Percentiles rank a stretch among this genome's conserved stretches.
Conservation (phyloP, 2,329 filamentous ascomycete species). For the Chrysoporthe puriensis region DNA sequence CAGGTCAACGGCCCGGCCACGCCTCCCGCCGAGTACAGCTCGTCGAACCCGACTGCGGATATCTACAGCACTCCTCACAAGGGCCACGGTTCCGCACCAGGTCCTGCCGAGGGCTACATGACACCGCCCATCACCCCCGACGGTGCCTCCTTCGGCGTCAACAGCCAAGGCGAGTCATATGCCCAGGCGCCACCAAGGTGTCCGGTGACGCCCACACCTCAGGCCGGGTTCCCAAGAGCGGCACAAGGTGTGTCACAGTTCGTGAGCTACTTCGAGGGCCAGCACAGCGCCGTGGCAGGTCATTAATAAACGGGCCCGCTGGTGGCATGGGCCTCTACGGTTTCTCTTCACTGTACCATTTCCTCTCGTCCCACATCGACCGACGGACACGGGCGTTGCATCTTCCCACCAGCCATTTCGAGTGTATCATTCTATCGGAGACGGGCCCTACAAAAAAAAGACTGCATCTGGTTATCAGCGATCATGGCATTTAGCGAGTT, state of each 20-base stretch:
- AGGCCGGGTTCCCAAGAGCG: conserved; percentile 42
- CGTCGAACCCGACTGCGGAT: conserved; percentile 57
- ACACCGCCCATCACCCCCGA: conserved; percentile 88
- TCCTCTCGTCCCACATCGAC: conserved; percentile 18
- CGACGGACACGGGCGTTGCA: conserved; percentile 25
- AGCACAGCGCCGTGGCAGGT: conserved; percentile 36
- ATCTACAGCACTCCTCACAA: conserved; percentile 82
- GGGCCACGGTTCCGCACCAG: conserved; percentile 64
- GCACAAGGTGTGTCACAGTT: conserved; percentile 51
- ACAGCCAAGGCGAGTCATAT: conserved; percentile 52
- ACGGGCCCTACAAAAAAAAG: conserved; percentile 32
- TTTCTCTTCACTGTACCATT: conserved; percentile 25
- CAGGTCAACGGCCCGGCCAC: conserved; percentile 57
- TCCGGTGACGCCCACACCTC: conserved; percentile 65
- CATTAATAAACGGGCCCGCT: conserved; percentile 25
- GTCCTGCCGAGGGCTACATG: conserved; percentile 73
- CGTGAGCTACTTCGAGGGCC: conserved; percentile 49
- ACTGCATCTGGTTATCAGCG: conserved; percentile 37
- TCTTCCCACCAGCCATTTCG: conserved; percentile 26
- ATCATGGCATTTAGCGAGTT: conserved; percentile 53
- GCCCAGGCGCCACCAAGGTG: conserved; percentile 55
- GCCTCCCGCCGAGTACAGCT: conserved; percentile 56
- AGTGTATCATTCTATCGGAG: conserved; percentile 27
- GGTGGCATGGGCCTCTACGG: conserved; percentile 11
- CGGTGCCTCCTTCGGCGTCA: conserved; percentile 57